These are phyloP conservation scores for Diaporthe citrichinensis DNA, from an alignment of 2,329 filamentous ascomycete genomes.

Conservation along the genomic window DNA sequence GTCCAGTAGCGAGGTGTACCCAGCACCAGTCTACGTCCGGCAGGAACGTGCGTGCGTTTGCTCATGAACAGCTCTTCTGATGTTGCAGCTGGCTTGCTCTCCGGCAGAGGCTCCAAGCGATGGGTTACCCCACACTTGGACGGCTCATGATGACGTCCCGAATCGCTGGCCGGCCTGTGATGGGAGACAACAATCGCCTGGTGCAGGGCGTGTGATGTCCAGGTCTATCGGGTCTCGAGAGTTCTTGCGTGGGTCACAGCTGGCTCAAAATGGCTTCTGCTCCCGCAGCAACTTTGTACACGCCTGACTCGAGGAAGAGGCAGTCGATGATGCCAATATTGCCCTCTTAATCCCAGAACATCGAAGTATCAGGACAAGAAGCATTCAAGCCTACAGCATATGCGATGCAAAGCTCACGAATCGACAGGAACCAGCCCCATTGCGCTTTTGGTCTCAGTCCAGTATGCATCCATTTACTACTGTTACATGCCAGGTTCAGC, in stretches of 20 bases:
- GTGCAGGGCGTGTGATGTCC: no score
- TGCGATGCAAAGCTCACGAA: background rate
- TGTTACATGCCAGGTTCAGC: constrained; percentile 13
- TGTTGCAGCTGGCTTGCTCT: background rate
- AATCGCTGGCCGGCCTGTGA: background rate
- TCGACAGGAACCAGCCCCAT: no score
- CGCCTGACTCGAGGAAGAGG: background rate
- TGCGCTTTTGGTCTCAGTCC: background rate
- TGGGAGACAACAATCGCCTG: background rate
- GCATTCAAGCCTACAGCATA: background rate
- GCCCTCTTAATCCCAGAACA: background rate
- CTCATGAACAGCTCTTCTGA: background rate
- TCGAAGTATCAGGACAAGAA: no score
- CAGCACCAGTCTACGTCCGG: background rate
- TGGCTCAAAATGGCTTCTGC: background rate
- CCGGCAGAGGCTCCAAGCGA: background rate
- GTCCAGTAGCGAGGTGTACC: background rate
- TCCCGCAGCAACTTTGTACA: background rate
- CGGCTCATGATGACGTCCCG: background rate
- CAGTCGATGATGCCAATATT: background rate
- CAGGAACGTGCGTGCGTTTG: background rate
- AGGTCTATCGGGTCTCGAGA: background rate
- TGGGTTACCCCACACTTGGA: background rate
- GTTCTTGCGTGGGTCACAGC: background rate
- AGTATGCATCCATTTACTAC: constrained; percentile 7